Evolutionary conservation across 2,329 filamentous ascomycete species (phyloP).

Genomic region (Trichoderma gracile): DNA sequence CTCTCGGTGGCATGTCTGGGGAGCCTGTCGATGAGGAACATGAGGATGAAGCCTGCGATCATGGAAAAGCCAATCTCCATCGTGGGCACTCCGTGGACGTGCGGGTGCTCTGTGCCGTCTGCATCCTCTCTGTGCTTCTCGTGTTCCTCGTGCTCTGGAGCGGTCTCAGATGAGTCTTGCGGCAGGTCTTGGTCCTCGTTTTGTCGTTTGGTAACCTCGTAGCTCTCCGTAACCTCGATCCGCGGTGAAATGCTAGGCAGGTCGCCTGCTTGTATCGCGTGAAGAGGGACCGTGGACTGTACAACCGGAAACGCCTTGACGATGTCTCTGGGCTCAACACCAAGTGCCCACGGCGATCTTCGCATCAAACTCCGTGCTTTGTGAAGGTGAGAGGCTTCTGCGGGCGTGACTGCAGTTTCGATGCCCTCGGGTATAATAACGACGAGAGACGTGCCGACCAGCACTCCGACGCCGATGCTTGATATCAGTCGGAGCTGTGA

Average conservation of each 20-base stretch:
- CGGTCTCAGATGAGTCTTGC: constrained; percentile 19
- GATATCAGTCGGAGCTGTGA: constrained; percentile 88
- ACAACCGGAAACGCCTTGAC: constrained; percentile 31
- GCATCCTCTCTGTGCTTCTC: constrained; percentile 38
- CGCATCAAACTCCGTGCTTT: constrained; percentile 38
- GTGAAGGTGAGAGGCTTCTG: constrained; percentile 44
- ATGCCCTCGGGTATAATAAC: constrained; percentile 98
- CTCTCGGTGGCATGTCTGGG: constrained; percentile 70
- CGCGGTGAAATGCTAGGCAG: constrained; percentile 2
- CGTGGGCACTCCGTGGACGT: constrained; percentile 54
- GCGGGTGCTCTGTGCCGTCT: constrained; percentile 31
- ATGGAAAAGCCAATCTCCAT: constrained; percentile 86
- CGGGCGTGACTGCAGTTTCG: constrained; percentile 75
- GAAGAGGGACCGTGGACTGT: constrained; percentile 13
- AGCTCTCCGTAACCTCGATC: constrained; percentile 12
- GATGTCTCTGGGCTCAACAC: constrained; percentile 33
- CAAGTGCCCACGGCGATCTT: constrained; percentile 38
- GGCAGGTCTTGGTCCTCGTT: constrained; percentile 21
- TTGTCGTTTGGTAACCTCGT: not conserved
- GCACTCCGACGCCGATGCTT: constrained; percentile 86
- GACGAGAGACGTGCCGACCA: constrained; percentile 92
- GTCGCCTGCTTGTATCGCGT: not conserved
- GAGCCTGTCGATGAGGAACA: constrained; percentile 92
- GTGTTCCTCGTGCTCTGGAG: constrained; percentile 15
- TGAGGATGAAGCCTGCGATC: constrained; percentile 85